Percentiles rank a stretch among this genome's conserved stretches.
Evolutionary conservation across 2,329 filamentous ascomycete species (phyloP).

Genomic region (Fusarium protoensiforme): DNA sequence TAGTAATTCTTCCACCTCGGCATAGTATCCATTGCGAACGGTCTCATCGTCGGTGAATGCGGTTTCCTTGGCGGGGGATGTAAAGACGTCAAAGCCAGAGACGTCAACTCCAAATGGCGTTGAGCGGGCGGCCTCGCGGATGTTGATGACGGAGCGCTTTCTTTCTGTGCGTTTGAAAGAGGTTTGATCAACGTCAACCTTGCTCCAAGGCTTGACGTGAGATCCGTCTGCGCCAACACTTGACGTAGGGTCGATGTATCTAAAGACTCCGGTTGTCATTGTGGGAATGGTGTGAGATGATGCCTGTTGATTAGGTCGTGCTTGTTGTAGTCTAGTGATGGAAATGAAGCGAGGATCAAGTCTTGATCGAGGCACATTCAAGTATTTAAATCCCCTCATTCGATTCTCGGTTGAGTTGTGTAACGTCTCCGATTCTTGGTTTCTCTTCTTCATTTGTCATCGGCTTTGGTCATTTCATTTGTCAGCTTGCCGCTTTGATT

Average conservation of each 20-base stretch:
- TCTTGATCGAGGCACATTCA: background rate
- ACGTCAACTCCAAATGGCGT: constrained; percentile 36
- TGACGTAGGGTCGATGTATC: constrained; percentile 31
- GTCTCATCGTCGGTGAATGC: constrained; percentile 65
- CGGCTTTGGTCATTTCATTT: background rate
- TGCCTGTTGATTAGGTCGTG: background rate
- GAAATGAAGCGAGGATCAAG: background rate
- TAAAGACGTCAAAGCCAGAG: constrained; percentile 41
- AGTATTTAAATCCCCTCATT: background rate
- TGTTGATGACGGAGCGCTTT: constrained; percentile 37
- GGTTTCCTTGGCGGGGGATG: constrained; percentile 58
- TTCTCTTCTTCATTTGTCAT: background rate
- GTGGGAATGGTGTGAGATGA: background rate
- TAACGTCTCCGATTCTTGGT: background rate
- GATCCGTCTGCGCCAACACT: constrained; percentile 20
- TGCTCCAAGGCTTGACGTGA: constrained; percentile 33
- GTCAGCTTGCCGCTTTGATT: background rate
- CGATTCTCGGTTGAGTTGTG: background rate
- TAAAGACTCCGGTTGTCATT: constrained; percentile 33
- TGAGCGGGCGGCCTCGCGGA: constrained; percentile 26
- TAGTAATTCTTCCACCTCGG: constrained; percentile 69
- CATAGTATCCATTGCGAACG: constrained; percentile 69
- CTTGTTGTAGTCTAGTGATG: background rate
- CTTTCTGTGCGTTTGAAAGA: constrained; percentile 33
- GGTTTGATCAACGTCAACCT: constrained; percentile 37